Percentiles rank a stretch among this genome's conserved stretches.
phyloP scores from a whole-genome alignment of 139 green algal species.

The Chlamydomonas sphaeroides region DNA sequence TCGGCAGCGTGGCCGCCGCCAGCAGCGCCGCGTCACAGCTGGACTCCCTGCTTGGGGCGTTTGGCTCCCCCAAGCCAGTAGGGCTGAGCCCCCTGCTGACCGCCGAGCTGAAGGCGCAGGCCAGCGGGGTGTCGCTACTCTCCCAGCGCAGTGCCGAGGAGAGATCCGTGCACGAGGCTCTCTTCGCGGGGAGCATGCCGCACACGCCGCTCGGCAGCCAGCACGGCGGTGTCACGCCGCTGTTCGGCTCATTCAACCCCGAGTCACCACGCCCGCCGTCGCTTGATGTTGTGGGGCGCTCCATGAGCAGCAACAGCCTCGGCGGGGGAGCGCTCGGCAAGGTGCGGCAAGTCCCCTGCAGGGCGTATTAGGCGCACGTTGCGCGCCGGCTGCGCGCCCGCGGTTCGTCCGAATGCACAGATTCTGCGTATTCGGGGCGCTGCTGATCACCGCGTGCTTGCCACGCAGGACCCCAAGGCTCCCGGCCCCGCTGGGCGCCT shows the following conservation, averaged over 20 bases:
- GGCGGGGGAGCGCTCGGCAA: not conserved
- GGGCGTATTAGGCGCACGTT: too few species aligned
- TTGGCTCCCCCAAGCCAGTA: not conserved
- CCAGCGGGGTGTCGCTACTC: slow-evolving; percentile 10
- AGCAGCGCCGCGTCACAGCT: not conserved
- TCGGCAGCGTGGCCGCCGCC: not conserved
- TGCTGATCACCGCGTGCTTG: not conserved
- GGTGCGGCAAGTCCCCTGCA: too few species aligned
- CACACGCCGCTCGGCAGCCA: slow-evolving; percentile 36
- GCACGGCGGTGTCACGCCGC: not conserved
- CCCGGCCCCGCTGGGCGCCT: not conserved
- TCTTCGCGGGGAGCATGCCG: slow-evolving; percentile 1
- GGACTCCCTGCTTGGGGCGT: slow-evolving; percentile 8
- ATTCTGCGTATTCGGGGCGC: too few species aligned
- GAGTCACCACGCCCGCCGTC: slow-evolving; percentile 1
- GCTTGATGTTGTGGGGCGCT: slow-evolving; percentile 1
- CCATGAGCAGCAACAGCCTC: slow-evolving; percentile 29
- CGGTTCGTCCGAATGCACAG: too few species aligned
- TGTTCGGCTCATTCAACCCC: slow-evolving; percentile 14
- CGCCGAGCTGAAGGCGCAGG: slow-evolving; percentile 27
- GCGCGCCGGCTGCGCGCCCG: not conserved
- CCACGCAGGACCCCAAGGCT: not conserved
- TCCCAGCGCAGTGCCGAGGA: slow-evolving; percentile 18
- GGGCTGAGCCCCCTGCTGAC: slow-evolving; percentile 9
- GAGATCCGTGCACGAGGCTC: not conserved